These are phyloP conservation scores for Pseudogymnoascus sp. DNA, from an alignment of 2,329 filamentous ascomycete genomes.

Conservation along the genomic window DNA sequence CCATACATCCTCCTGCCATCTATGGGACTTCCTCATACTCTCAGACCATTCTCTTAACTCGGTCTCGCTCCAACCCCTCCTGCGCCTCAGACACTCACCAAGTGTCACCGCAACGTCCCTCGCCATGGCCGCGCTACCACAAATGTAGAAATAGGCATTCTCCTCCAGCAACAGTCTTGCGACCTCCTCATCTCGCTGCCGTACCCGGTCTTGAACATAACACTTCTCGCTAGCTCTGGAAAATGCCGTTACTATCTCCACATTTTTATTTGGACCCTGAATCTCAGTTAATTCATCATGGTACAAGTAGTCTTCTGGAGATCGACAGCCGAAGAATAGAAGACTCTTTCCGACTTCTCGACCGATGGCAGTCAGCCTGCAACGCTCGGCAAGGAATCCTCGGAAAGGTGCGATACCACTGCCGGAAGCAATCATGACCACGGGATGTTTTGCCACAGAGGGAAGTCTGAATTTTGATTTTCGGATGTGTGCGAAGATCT, in stretches of 20 bases:
- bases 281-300: conserved; percentile 27
- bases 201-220: conserved; percentile 34
- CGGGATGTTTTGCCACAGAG: conserved; percentile 32
- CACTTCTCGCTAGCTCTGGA: conserved; percentile 17
- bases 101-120: conserved; percentile 35
- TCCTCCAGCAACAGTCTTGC: conserved; percentile 21
- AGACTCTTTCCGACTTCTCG: conserved; percentile 35
- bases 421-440: conserved; percentile 45
- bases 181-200: conserved; percentile 27
- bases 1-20: conserved; percentile 49
- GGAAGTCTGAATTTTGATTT: conserved; percentile 40
- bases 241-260: conserved; percentile 29
- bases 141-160: conserved; percentile 35
- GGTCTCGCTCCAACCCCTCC: conserved; percentile 32
- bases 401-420: conserved; percentile 41
- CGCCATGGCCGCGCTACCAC: conserved; percentile 35
- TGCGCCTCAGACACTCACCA: conserved; percentile 28
- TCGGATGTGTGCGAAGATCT: conserved; percentile 32
- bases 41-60: conserved; percentile 39
- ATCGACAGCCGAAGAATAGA: conserved; percentile 42
- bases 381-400: conserved; percentile 38
- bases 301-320: conserved; percentile 37
- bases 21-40: conserved; percentile 39
- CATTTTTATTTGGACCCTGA: conserved; percentile 9
- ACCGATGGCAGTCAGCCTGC: conserved; percentile 34